Evolutionary conservation across 2,329 filamentous ascomycete species (phyloP).

Genomic region (Epichloe amarillans): DNA sequence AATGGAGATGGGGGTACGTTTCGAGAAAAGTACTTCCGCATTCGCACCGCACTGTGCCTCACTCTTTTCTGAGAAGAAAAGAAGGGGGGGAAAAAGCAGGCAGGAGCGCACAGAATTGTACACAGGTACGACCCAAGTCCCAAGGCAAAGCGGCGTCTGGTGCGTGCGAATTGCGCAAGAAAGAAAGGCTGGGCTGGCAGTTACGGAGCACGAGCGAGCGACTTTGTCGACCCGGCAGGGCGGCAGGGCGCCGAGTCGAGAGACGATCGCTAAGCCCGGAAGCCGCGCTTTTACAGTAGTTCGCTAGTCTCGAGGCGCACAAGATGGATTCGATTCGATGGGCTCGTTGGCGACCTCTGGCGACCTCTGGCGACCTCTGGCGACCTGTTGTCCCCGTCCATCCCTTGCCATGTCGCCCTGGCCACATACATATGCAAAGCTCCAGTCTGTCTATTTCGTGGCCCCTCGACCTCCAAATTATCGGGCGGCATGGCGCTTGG

Average conservation of each 20-base stretch:
- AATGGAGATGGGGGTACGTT: not conserved
- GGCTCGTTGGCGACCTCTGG: not conserved
- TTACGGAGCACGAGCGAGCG: not conserved
- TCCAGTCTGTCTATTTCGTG: not conserved
- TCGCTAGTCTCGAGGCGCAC: slow-evolving; percentile 7
- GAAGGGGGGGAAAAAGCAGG: not conserved
- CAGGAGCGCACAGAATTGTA: not conserved
- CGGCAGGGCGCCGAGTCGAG: slow-evolving; percentile 6
- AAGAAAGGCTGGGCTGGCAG: not conserved
- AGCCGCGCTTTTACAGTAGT: slow-evolving; percentile 7
- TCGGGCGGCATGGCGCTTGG: slow-evolving; percentile 9
- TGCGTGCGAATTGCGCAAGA: not conserved
- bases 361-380: not conserved
- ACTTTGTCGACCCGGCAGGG: not conserved
- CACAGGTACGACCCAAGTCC: not conserved
- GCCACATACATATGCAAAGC: not conserved
- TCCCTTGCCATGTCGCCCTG: not conserved
- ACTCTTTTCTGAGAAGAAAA: not conserved
- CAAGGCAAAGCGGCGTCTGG: not conserved
- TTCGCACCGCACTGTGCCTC: not conserved
- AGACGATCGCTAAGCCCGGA: slow-evolving; percentile 10
- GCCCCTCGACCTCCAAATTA: not conserved
- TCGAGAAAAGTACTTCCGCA: not conserved
- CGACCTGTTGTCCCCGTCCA: not conserved
- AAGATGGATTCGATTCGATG: not conserved